phyloP scores from a whole-genome alignment of 2,329 filamentous ascomycete genomes.

The Colletotrichum horii region DNA sequence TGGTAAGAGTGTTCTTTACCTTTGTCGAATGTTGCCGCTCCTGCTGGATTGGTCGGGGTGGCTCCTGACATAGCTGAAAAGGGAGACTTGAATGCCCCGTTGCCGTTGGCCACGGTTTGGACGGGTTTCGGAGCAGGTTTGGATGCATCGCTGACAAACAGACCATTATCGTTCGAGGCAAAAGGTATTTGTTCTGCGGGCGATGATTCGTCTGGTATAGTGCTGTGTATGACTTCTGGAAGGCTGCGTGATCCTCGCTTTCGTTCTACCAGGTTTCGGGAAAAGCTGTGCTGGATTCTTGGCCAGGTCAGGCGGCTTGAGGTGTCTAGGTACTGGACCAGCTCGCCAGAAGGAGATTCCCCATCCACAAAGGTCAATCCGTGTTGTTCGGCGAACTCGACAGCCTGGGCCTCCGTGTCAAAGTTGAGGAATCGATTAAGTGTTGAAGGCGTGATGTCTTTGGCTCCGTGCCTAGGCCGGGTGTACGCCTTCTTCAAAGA shows the following conservation, averaged over 20 bases:
- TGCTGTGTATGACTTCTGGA: slow-evolving; percentile 60
- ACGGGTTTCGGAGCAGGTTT: background rate
- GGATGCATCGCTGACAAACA: background rate
- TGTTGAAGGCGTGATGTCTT: slow-evolving; percentile 62
- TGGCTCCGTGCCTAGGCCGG: slow-evolving; percentile 60
- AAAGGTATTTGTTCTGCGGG: background rate
- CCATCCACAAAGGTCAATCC: slow-evolving; percentile 54
- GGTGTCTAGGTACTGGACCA: slow-evolving; percentile 43
- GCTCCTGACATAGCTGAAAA: background rate
- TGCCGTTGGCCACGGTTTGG: background rate
- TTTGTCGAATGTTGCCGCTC: background rate
- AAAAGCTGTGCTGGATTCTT: slow-evolving; percentile 61
- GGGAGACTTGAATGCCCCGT: background rate
- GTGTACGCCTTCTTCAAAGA: slow-evolving; percentile 61
- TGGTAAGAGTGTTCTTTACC: slow-evolving; percentile 11
- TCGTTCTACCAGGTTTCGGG: slow-evolving; percentile 60
- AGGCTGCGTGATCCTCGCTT: slow-evolving; percentile 61
- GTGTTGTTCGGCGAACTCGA: slow-evolving; percentile 67
- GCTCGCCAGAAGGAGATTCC: slow-evolving; percentile 37
- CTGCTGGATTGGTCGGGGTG: background rate
- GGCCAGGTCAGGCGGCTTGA: slow-evolving; percentile 50
- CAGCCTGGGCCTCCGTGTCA: slow-evolving; percentile 70
- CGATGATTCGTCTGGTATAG: slow-evolving; percentile 49
- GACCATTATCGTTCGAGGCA: background rate
- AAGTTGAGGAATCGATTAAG: slow-evolving; percentile 68